These are phyloP conservation scores for Neospermospora avenae DNA, from an alignment of 2,329 filamentous ascomycete genomes.

Conservation along the genomic window DNA sequence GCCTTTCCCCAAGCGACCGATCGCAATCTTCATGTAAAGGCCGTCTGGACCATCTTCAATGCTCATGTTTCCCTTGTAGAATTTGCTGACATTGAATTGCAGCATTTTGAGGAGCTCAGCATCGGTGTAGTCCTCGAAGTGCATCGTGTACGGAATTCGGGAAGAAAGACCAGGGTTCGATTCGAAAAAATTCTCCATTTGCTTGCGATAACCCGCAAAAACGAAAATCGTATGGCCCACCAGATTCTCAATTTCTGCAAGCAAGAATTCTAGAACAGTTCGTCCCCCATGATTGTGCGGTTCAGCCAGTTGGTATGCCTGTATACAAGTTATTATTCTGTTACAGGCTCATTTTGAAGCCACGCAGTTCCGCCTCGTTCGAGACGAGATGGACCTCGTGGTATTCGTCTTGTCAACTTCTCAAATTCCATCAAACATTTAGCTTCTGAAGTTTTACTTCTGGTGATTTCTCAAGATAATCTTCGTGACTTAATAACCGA, in stretches of 20 bases:
- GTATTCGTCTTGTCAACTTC: no score
- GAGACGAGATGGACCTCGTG: no score
- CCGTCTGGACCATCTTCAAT: constrained; percentile 57
- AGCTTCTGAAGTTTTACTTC: no score
- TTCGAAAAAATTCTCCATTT: constrained; percentile 74
- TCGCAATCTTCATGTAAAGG: constrained; percentile 61
- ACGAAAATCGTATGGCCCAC: constrained; percentile 68
- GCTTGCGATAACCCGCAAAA: constrained; percentile 67
- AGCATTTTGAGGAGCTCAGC: constrained; percentile 62
- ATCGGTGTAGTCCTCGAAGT: constrained; percentile 68
- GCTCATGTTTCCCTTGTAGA: constrained; percentile 53
- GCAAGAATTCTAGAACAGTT: constrained; percentile 65
- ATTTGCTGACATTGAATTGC: constrained; percentile 48
- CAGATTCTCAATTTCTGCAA: constrained; percentile 70
- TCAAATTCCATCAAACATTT: no score
- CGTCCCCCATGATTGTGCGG: constrained; percentile 54
- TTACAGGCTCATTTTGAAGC: neutral
- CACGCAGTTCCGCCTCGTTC: no score
- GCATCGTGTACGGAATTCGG: constrained; percentile 62
- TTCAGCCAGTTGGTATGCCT: constrained; percentile 70
- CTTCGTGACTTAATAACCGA: no score
- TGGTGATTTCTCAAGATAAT: no score
- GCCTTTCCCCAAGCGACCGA: constrained; percentile 57
- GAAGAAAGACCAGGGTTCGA: constrained; percentile 71
- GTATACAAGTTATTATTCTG: neutral